Base-by-base conservation (phyloP, 768 basidiomycete genomes). In the Lactarius hatsudake region DNA sequence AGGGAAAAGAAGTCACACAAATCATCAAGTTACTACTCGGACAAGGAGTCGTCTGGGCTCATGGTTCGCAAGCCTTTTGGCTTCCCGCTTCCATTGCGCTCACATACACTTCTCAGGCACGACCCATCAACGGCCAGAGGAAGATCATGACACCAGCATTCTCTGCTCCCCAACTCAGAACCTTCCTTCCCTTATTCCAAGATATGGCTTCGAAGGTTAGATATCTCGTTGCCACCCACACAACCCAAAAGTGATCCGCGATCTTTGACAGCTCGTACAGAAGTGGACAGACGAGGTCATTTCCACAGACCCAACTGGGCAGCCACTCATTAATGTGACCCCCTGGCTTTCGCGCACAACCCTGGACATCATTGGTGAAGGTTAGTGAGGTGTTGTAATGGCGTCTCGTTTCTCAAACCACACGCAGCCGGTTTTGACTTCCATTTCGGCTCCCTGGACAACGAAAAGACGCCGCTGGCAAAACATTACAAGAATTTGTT, bases 61-160 rank as follows among this genome's bases (percentile, higher is more conserved):
- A 70, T 26, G 74, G 74, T 75, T 38, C 28, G 67, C 54, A 20
- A 28, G 28, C 59, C 36, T 34, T 40, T 30, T 9, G n/a, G 30
- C 23, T 42, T 59, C 40, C 15, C 4, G 5, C 67, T 53, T 58
- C 55, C 30, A 51, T 57, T 58, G 26, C n/a, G n/a, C 57, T 9
- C 13, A 32, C 32, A 26, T 23, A 38, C 45, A 32, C n/a, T 13
- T 51, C 34, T 18, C 28, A 74, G 73, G 71, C 32, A 56, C 67
- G 30, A 53, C 66, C 42, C 74, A 75, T 54, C 63, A 63, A 51
- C 74, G 74, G 74, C 18, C 71, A 71, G 42, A 71, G 74, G 57
- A 75, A 69, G 64, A 70, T 73, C 63, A 74, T 75, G 74, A 72
- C 71, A 17, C 73, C 73, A 1, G 73, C 74, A n/a, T 75, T 75